Evolutionary conservation across 495 filamentous ascomycete species (phyloP), one percentile per base, ranked within the genome.

Genomic region (Lichenothelia convexa): DNA sequence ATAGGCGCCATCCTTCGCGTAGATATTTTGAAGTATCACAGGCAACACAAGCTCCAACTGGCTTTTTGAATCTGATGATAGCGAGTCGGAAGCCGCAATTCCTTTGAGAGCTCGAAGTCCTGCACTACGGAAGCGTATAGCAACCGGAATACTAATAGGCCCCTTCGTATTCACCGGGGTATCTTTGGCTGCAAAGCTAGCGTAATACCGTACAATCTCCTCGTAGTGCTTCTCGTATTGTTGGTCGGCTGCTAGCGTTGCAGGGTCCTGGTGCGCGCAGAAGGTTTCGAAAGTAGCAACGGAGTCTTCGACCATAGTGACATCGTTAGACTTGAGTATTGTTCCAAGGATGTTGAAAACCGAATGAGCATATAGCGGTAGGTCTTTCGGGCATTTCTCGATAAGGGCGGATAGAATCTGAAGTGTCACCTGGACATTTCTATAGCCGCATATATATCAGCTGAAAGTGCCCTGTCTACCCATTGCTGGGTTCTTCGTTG

Each of bases 341-440:
- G 68, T 75, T 39, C 73, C 68, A 48, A 93, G 68, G 42, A 93
- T 73, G 34, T 71, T 75, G 46, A 93, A 65, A 34, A 92, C 70
- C 48, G 75, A 80, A 38, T 69, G 66, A 29, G 80, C 81, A 55
- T 82, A 91, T 35, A 94, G 75, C 16, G 83, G 80, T 5, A 93
- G 71, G 48, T 92, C 83, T 51, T 82, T 80, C 21, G 82, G 82
- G 15, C 79, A 66, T 56, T 93, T 93, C 49, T 93, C 83, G 56
- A 94, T 84, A 39, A 94, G 66, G 22, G 85, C 80, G 26, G 73
- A 74, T 37, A 92, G 58, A 37, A 94, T 91, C 47, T 87, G 75
- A 23, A 94, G 73, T 15, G 82, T 91, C 38, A 94, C 82, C 56
- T 92, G 82, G 24, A 93, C 80, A 61, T 92, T 89, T 39, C 83